Base-by-base conservation (phyloP, 306 rosid genomes). In the Citrullus amarus region DNA sequence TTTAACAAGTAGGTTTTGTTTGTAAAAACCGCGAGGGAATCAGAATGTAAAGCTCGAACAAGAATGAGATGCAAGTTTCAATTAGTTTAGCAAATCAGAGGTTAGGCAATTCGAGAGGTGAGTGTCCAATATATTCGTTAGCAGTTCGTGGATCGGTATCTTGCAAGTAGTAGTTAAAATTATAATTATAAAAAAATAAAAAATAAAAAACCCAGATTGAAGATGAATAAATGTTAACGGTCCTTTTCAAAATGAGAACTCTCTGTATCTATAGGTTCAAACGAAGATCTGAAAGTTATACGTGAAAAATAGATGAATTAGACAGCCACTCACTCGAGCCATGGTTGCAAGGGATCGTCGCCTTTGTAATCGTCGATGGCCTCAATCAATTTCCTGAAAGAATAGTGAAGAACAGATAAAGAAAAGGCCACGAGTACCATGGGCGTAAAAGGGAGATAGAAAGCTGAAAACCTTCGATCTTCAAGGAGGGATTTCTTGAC, bases 311-410 rank as follows among this genome's bases (percentile, higher is more conserved):
- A 32, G 4, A 32, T 32, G 36, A 32, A 32, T 32, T 32, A 32
- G 36, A 32, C 36, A 32, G 36, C 36, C 36, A 65, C 98, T 88
- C 79, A 93, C 98, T 90, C 79, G 50, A 94, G 72, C 98, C 98
- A 94, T 10, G 98, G 98, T 10, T 81, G 91, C 69, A 94, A 93
- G 70, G 97, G 98, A 66, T 94, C 98, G 41, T 94, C 89, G 10
- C 98, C 98, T 77, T 81, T 43, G 81, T 90, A 92, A 30, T 88
- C 89, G 14, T 92, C 91, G 38, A 94, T 92, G 0, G 87, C 95
- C 79, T 89, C 88, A 68, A 94, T 86, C 79, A 92, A 83, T 81
- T 83, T 85, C 83, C 93, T 93, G 16, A 56, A 62, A 76, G 58
- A 71, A 71, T 5, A 48, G 12, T 6, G 62, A 70, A 43, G 62